A percentile compares a stretch with the other conserved stretches of the same genome.
phyloP scores from a whole-genome alignment of 306 rosid species.

The Lathyrus sativus region DNA sequence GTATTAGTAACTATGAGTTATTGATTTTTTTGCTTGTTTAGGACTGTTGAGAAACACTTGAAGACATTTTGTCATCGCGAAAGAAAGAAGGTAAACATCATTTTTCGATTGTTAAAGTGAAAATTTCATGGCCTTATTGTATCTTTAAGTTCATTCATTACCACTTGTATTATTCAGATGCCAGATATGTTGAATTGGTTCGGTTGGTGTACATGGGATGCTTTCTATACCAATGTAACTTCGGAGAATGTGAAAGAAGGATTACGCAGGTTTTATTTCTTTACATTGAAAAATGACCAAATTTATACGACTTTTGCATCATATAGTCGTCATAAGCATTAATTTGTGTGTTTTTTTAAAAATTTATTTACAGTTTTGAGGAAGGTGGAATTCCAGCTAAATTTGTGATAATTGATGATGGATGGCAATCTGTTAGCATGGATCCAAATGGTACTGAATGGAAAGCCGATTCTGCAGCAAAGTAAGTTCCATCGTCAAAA shows the following conservation, averaged over 20 bases:
- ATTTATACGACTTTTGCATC: conserved; percentile 16
- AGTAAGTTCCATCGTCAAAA: conserved; percentile 42
- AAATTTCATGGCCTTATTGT: neutral
- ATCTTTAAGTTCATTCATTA: neutral
- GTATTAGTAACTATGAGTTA: neutral
- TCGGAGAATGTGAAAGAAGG: conserved; percentile 85
- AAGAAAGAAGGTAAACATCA: conserved; percentile 71
- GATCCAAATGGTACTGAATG: conserved; percentile 53
- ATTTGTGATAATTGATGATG: conserved; percentile 85
- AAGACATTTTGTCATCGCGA: conserved; percentile 81
- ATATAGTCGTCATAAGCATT: neutral
- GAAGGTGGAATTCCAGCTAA: conserved; percentile 79
- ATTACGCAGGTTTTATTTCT: conserved; percentile 57
- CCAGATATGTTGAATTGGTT: conserved; percentile 94
- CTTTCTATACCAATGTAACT: conserved; percentile 80
- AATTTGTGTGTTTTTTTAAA: neutral
- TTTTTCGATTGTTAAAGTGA: neutral
- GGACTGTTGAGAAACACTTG: conserved; percentile 80
- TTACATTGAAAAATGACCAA: neutral
- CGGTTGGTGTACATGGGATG: conserved; percentile 99
- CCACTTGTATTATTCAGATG: conserved; percentile 59
- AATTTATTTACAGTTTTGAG: conserved; percentile 51
- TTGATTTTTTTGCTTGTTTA: conserved; percentile 36
- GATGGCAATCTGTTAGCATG: conserved; percentile 83
- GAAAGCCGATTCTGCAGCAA: conserved; percentile 61